Percentiles rank a stretch among this genome's conserved stretches.
These are phyloP conservation scores for Trypanosoma theileri DNA, from an alignment of 208 protist species.

Conservation along the genomic window DNA sequence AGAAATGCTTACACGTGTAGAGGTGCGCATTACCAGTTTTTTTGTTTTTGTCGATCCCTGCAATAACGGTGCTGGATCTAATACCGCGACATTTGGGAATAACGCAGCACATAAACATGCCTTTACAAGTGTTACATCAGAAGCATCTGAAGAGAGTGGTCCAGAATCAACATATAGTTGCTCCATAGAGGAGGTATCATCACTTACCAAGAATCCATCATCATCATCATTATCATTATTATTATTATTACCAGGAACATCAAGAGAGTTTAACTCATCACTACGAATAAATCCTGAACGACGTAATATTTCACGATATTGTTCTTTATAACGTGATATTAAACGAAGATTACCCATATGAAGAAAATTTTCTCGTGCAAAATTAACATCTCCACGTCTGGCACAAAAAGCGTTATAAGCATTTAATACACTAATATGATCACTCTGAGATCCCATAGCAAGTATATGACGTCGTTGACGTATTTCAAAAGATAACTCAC, in stretches of 20 bases:
- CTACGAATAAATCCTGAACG: slow-evolving; percentile 52
- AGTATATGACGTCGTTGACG: slow-evolving; percentile 56
- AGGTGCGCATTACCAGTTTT: slow-evolving; percentile 64
- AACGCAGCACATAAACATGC: slow-evolving; percentile 75
- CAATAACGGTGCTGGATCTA: slow-evolving; percentile 41
- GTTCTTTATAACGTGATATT: slow-evolving; percentile 85
- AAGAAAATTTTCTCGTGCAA: slow-evolving; percentile 62
- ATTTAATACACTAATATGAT: slow-evolving; percentile 84
- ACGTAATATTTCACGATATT: slow-evolving; percentile 78
- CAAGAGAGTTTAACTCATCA: slow-evolving; percentile 14
- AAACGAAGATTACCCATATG: slow-evolving; percentile 49
- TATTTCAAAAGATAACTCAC: slow-evolving; percentile 43
- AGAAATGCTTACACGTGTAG: slow-evolving; percentile 46
- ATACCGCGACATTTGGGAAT: slow-evolving; percentile 84
- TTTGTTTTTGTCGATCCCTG: slow-evolving; percentile 17
- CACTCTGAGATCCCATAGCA: slow-evolving; percentile 66
- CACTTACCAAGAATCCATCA: slow-evolving; percentile 1
- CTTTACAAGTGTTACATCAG: slow-evolving; percentile 83
- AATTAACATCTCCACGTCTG: slow-evolving; percentile 33
- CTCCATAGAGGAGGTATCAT: slow-evolving; percentile 16
- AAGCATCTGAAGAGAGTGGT: slow-evolving; percentile 54
- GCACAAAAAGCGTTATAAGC: slow-evolving; percentile 82
- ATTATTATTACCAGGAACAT: background rate
- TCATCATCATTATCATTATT: background rate
- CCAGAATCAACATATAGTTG: slow-evolving; percentile 59